phyloP scores from a whole-genome alignment of 805 yeast species.

The Saccharomycopsis sp. region DNA sequence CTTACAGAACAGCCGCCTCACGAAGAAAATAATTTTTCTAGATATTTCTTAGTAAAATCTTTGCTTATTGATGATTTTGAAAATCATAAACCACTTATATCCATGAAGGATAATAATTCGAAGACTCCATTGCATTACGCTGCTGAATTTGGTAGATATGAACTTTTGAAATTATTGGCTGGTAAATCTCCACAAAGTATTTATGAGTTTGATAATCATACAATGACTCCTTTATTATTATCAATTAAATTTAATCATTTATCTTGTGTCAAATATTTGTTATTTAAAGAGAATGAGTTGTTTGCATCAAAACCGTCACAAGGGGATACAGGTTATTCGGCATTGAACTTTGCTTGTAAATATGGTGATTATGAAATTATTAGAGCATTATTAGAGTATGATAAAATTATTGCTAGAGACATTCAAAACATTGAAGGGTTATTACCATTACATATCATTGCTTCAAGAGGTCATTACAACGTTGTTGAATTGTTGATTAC shows the following conservation, averaged over 20 bases:
- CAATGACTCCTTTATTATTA: slow-evolving; percentile 75
- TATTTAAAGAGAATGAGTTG: slow-evolving; percentile 32
- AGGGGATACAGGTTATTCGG: slow-evolving; percentile 56
- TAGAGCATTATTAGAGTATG: slow-evolving; percentile 46
- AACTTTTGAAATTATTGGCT: slow-evolving; percentile 33
- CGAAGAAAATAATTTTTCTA: slow-evolving; percentile 1
- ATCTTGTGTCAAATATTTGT: slow-evolving; percentile 43
- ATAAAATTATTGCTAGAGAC: slow-evolving; percentile 26
- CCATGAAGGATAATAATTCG: slow-evolving; percentile 57
- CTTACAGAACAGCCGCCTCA: not conserved
- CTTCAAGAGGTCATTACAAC: slow-evolving; percentile 71
- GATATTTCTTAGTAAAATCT: slow-evolving; percentile 13
- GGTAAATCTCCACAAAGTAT: slow-evolving; percentile 28
- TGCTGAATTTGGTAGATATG: slow-evolving; percentile 48
- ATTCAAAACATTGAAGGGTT: slow-evolving; percentile 79
- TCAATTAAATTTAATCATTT: slow-evolving; percentile 67
- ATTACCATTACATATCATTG: slow-evolving; percentile 80
- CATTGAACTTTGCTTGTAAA: slow-evolving; percentile 83
- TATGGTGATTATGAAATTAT: slow-evolving; percentile 71
- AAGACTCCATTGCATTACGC: slow-evolving; percentile 86
- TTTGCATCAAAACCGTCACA: slow-evolving; percentile 42
- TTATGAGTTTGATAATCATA: slow-evolving; percentile 54
- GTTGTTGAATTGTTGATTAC: slow-evolving; percentile 61
- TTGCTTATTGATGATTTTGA: slow-evolving; percentile 10
- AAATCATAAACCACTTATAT: slow-evolving; percentile 24